These are phyloP conservation scores for Panicum hallii DNA, from an alignment of 202 grass and related monocot species.

Conservation along the genomic window DNA sequence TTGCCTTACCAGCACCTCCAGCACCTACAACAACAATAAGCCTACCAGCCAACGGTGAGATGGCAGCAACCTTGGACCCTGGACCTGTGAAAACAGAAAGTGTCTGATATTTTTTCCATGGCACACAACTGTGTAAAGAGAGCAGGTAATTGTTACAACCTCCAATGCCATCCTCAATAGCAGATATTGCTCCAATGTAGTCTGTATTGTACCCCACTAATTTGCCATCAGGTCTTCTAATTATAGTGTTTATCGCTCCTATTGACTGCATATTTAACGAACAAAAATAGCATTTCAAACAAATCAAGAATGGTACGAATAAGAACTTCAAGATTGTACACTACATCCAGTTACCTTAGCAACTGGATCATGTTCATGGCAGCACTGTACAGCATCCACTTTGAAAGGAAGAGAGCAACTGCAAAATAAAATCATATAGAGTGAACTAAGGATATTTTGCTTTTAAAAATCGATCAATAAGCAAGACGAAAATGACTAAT, in stretches of 20 bases:
- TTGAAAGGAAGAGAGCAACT: conserved; percentile 97
- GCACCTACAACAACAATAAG: conserved; percentile 91
- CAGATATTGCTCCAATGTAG: conserved; percentile 98
- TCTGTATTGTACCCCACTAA: conserved; percentile 95
- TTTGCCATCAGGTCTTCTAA: conserved; percentile 80
- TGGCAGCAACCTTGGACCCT: conserved; percentile 61
- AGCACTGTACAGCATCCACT: conserved; percentile 81
- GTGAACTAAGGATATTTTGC: conserved; percentile 31
- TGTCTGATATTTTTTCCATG: conserved; percentile 14
- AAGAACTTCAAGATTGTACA: conserved; percentile 34
- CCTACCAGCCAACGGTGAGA: conserved; percentile 85
- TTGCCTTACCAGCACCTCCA: conserved; percentile 95
- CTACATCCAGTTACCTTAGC: conserved; percentile 68
- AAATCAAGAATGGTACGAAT: conserved; percentile 30
- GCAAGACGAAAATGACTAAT: conserved; percentile 24
- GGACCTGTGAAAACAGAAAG: conserved; percentile 61
- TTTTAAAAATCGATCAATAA: conserved; percentile 16
- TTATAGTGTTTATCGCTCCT: conserved; percentile 95
- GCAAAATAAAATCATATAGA: conserved; percentile 48
- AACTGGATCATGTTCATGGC: conserved; percentile 85
- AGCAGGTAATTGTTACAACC: conserved; percentile 55
- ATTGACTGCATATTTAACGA: conserved; percentile 71
- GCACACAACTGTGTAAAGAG: not conserved
- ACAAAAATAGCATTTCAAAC: conserved; percentile 42
- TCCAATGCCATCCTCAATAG: conserved; percentile 97